phyloP scores from a whole-genome alignment of 192 early-diverging fungal species.

The Rhizophlyctis rosea region DNA sequence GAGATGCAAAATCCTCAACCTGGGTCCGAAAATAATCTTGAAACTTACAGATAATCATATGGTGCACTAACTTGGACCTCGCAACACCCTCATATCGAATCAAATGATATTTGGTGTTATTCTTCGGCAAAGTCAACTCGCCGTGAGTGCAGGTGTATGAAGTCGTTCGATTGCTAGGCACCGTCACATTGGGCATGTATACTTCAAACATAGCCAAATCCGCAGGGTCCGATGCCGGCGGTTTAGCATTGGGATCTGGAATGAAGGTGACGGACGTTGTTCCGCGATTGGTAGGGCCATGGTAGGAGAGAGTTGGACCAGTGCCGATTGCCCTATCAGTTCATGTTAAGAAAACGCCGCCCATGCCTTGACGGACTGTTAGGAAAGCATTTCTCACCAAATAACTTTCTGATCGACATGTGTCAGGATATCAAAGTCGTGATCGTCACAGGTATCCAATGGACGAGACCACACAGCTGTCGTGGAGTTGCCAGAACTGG shows the following conservation, averaged over 20 bases:
- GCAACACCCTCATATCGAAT: constrained; percentile 6
- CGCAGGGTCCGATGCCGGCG: not conserved
- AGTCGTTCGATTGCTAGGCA: constrained; percentile 8
- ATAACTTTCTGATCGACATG: not conserved
- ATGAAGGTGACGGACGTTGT: not conserved
- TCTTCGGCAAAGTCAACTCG: not conserved
- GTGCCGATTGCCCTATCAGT: constrained; percentile 9
- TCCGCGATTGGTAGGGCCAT: constrained; percentile 1
- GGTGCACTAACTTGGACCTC: constrained; percentile 3
- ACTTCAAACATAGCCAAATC: not conserved
- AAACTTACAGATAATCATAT: constrained; percentile 17
- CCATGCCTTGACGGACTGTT: too few relatives aligned
- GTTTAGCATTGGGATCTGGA: not conserved
- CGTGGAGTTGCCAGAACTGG: not conserved
- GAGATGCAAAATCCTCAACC: too few relatives aligned
- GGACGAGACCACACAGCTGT: constrained; percentile 6
- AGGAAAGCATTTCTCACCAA: constrained; percentile 1
- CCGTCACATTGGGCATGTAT: too few relatives aligned
- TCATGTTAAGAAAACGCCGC: too few relatives aligned
- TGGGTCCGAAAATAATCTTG: too few relatives aligned
- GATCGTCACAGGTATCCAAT: constrained; percentile 2
- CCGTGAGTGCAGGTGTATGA: constrained; percentile 3
- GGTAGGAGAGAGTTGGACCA: not conserved
- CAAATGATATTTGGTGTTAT: constrained; percentile 1
- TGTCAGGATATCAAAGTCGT: constrained; percentile 1